A percentile compares a stretch with the other conserved stretches of the same genome.
Evolutionary conservation across 1,284 basidiomycete species (phyloP).

Genomic region (Puccinia novopanici): DNA sequence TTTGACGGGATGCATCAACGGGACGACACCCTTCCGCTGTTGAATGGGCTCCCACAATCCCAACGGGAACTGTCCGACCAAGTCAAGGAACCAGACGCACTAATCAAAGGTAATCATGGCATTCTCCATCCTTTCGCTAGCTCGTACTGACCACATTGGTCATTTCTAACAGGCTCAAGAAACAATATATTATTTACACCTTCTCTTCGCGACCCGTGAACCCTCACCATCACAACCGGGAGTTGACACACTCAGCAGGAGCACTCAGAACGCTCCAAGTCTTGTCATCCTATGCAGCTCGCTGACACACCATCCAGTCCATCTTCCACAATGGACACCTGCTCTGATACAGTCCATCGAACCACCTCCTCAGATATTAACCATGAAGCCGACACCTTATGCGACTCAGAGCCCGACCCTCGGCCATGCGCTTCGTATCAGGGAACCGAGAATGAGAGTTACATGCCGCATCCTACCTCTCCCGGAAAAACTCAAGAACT

Average conservation of each 20-base stretch:
- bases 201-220: background rate
- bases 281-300: background rate
- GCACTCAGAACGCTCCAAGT: background rate
- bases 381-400: background rate
- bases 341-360: background rate
- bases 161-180: background rate
- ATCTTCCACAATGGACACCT: background rate
- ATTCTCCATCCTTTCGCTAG: too few relatives aligned
- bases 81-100: too few relatives aligned
- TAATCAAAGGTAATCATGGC: too few relatives aligned
- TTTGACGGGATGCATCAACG: too few relatives aligned
- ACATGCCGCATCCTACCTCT: background rate
- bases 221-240: background rate
- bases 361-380: background rate
- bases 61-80: too few relatives aligned
- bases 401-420: background rate
- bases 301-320: background rate
- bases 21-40: too few relatives aligned
- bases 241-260: background rate
- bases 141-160: background rate
- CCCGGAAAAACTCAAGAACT: constrained; percentile 13
- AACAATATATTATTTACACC: too few relatives aligned
- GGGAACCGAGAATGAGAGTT: background rate
- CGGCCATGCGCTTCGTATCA: background rate
- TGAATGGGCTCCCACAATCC: too few relatives aligned